Conservation (phyloP, 2,329 filamentous ascomycete species). For the Curvularia spicifera region DNA sequence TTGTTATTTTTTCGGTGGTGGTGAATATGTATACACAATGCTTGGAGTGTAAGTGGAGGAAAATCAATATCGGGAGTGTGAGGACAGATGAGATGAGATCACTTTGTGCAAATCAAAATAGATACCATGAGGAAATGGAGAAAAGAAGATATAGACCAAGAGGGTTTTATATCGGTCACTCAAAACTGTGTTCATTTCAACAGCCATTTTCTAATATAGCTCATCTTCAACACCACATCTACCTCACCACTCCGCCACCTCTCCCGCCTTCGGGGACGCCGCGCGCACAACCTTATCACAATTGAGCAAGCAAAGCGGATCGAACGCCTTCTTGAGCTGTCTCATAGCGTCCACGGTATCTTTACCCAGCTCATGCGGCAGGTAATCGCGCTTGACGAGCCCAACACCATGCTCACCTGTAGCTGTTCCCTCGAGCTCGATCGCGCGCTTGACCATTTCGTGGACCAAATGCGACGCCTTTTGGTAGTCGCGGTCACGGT, state of each 20-base stretch:
- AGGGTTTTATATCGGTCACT: neutral
- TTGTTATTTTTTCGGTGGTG: too few relatives aligned
- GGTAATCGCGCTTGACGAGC: conserved; percentile 82
- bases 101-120: too few relatives aligned
- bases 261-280: conserved; percentile 57
- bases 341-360: conserved; percentile 82
- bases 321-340: conserved; percentile 82
- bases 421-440: conserved; percentile 84
- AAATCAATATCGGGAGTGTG: too few relatives aligned
- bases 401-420: conserved; percentile 87
- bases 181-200: neutral
- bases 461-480: conserved; percentile 76
- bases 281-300: conserved; percentile 70
- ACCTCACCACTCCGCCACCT: conserved; percentile 55
- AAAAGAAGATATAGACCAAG: neutral
- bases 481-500: conserved; percentile 67
- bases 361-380: conserved; percentile 77
- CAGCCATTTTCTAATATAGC: neutral
- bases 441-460: conserved; percentile 83
- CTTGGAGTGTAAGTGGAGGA: neutral
- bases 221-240: neutral
- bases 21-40: neutral
- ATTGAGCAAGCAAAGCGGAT: conserved; percentile 72
- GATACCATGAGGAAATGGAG: too few relatives aligned
- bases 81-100: too few relatives aligned